Percentiles rank a stretch among this genome's conserved stretches.
phyloP scores from a whole-genome alignment of 1,284 basidiomycete species.

The Cystobasidiaceae sp. region DNA sequence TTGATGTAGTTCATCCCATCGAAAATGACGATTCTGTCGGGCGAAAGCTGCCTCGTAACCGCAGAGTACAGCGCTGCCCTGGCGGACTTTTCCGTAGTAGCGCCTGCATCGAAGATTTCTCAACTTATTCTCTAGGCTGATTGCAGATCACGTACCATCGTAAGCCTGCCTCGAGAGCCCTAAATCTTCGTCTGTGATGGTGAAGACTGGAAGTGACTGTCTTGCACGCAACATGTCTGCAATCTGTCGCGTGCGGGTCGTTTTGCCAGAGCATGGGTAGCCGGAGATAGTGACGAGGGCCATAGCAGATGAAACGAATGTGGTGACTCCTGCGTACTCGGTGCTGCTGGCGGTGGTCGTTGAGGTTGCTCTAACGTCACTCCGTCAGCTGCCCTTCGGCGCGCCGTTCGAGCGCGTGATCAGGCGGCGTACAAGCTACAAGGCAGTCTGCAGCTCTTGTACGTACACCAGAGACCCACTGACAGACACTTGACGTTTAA shows the following conservation, averaged over 20 bases:
- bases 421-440: too few species aligned
- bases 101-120: conserved; percentile 53
- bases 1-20: conserved; percentile 97
- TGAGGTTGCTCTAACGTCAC: too few species aligned
- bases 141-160: conserved; percentile 60
- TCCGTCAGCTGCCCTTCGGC: too few species aligned
- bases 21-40: conserved; percentile 69
- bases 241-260: conserved; percentile 65
- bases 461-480: too few species aligned
- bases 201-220: conserved; percentile 53
- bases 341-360: too few species aligned
- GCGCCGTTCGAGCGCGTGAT: too few species aligned
- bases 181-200: conserved; percentile 75
- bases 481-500: too few species aligned
- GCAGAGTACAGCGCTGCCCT: conserved; percentile 81
- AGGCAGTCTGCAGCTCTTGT: too few species aligned
- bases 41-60: conserved; percentile 66
- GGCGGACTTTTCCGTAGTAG: conserved; percentile 79
- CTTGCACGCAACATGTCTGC: conserved; percentile 57
- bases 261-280: conserved; percentile 82
- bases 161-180: conserved; percentile 65
- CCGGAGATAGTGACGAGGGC: conserved; percentile 91
- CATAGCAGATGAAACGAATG: too few species aligned
- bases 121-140: too few species aligned
- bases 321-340: too few species aligned